Percentiles rank a stretch among this genome's conserved stretches.
Conservation (phyloP, 306 rosid genomes). For the Oxytropis ochrocephala region DNA sequence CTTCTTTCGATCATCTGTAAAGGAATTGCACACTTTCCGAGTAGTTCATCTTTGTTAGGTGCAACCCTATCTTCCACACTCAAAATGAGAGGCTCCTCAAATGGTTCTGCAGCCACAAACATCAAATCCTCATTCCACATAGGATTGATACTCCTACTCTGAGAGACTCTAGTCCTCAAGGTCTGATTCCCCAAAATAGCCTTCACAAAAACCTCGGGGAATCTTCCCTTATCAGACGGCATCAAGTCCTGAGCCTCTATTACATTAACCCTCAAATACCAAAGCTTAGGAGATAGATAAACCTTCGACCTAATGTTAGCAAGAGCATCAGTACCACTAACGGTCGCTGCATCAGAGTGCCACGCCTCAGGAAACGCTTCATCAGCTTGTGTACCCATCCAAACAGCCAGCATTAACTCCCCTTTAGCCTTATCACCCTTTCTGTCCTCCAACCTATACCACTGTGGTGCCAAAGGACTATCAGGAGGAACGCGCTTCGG, state of each 20-base stretch:
- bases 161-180: slow-evolving; percentile 71
- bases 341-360: slow-evolving; percentile 92
- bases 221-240: slow-evolving; percentile 72
- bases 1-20: slow-evolving; percentile 56
- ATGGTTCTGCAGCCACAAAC: slow-evolving; percentile 91
- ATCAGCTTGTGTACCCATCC: slow-evolving; percentile 99
- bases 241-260: slow-evolving; percentile 95
- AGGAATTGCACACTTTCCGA: slow-evolving; percentile 65
- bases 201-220: slow-evolving; percentile 82
- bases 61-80: slow-evolving; percentile 92
- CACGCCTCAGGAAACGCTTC: slow-evolving; percentile 98
- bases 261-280: slow-evolving; percentile 93
- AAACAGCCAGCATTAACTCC: slow-evolving; percentile 96
- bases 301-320: slow-evolving; percentile 87
- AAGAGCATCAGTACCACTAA: slow-evolving; percentile 83
- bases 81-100: slow-evolving; percentile 78
- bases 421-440: slow-evolving; percentile 65
- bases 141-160: slow-evolving; percentile 70
- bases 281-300: slow-evolving; percentile 93
- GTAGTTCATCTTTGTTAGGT: slow-evolving; percentile 73
- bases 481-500: slow-evolving; percentile 95
- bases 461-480: slow-evolving; percentile 90
- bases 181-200: slow-evolving; percentile 74
- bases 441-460: slow-evolving; percentile 86
- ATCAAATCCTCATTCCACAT: slow-evolving; percentile 98